phyloP scores from a whole-genome alignment of 768 basidiomycete species.

The Phylloporus sp. region DNA sequence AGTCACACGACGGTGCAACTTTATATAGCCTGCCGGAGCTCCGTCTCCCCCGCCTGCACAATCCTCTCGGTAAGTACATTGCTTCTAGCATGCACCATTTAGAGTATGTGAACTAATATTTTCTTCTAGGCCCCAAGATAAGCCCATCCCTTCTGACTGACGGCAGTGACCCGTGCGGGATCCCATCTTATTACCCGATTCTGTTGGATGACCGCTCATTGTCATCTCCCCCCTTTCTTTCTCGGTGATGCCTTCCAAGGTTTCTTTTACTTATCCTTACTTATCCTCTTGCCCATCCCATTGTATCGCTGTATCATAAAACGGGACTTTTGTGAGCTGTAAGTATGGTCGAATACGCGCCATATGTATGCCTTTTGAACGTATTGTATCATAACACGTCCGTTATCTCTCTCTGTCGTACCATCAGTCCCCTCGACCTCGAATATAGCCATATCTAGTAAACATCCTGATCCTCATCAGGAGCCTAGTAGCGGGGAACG shows the following conservation, averaged over 20 bases:
- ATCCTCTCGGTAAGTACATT: neutral
- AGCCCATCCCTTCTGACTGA: neutral
- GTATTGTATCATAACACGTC: neutral
- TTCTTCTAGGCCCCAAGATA: conserved; percentile 2
- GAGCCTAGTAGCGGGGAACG: too few species aligned
- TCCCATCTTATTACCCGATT: conserved; percentile 11
- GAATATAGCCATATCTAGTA: too few species aligned
- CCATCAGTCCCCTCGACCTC: too few species aligned
- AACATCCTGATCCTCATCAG: too few species aligned
- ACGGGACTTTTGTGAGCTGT: neutral
- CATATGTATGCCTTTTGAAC: neutral
- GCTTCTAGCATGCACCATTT: neutral
- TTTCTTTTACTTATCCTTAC: neutral
- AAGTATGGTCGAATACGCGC: neutral
- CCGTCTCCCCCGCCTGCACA: conserved; percentile 1
- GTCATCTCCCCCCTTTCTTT: neutral
- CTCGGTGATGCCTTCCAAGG: neutral
- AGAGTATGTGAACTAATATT: neutral
- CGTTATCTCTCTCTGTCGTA: conserved; percentile 1
- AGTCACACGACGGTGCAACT: neutral
- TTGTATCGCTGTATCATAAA: neutral
- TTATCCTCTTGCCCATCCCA: too few species aligned
- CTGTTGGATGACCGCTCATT: neutral
- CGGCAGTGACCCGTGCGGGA: neutral
- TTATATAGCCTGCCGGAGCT: conserved; percentile 5